Evolutionary conservation across 352 stramenopile genomes (phyloP), one percentile per base, ranked within the genome.

Genomic region (Aphanomyces astaci): DNA sequence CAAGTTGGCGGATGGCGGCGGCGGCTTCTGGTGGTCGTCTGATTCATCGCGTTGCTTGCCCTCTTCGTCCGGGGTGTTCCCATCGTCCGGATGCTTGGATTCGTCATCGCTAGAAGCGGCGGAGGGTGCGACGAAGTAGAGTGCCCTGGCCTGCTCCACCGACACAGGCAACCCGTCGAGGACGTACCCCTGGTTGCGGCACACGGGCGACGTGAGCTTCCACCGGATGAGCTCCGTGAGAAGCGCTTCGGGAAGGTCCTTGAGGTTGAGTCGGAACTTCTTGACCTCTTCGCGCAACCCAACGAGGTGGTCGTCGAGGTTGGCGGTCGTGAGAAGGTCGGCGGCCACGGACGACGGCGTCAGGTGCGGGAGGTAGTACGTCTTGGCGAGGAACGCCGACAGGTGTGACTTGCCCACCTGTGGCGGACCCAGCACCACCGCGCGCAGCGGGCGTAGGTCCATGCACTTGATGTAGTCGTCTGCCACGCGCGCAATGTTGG

Each of bases 131-230:
- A 43, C 51, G 33, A 33, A 73, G 49, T 90, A 90, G 11, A 91
- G 70, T 46, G 68, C 72, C 28, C 69, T 52, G 0, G 85, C 85
- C 39, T 87, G 82, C 22, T 73, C 71, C 19, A 78, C 69, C 2
- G 78, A 79, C 17, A 75, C 66, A 2, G 85, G 81, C 2, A 90
- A 46, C 0, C 83, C 86, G 39, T 94, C 85, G 7, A 94, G 71
- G 22, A 95, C 87, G 55, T 88, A 95, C 2, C 87, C 87, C 51
- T 94, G 87, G 73, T 93, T 94, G 5, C 78, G 82, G 40, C 82
- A 93, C 54, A 69, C 59, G 0, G 81, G 66, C 31, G 70, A 76
- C 24, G 74, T 64, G 7, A 94, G 72, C 63, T 90, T 90, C 80
- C 84, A 92, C 33, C 82, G 77, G 27, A 95, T 51, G 30, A 89